Evolutionary conservation across 352 stramenopile genomes (phyloP), one percentile per base, ranked within the genome.

Genomic region (Globisporangium paddicum): DNA sequence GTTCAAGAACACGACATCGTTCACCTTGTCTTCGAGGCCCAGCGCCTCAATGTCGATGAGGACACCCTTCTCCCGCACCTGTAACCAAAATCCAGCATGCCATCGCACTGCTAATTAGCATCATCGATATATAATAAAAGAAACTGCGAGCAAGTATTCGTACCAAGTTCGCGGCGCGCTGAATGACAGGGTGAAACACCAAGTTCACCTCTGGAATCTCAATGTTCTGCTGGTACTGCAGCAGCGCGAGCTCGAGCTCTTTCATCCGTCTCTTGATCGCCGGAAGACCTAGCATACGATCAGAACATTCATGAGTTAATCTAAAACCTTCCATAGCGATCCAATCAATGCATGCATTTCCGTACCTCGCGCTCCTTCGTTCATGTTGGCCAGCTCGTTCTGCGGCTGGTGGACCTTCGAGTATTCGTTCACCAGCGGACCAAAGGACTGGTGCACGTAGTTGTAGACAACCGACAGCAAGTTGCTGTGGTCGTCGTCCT

Each of bases 171-270:
- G 83, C 87, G 13, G 91, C 91, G 38, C 79, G 77, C 58, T 90
- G 79, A 40, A 98, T 92, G 26, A 89, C 71, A 2, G 88, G 82
- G 51, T 97, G 91, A 51, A 96, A 93, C 25, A 87, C 71, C 21
- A 98, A 65, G 45, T 87, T 87, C 45, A 98, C 90, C 48, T 96
- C 89, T 1, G 95, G 94, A 55, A 98, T 98, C 63, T 98, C 90
- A 59, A 98, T 87, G 58, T 97, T 96, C 59, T 97, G 90, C 66
- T 98, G 89, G 69, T 96, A 98, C 57, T 97, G 90, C 34, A 97
- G 73, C 60, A 98, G 66, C 10, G 94, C 93, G 19, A 98, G 72
- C 60, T 98, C 95, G 21, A 98, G 77, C 65, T 98, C 95, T 54
- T 96, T 97, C 76, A 98, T 93, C 48, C 82, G 72, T 37, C 87